Percentiles rank a stretch among this genome's conserved stretches.
Conservation (phyloP, 2,329 filamentous ascomycete species). For the Claviceps monticola region DNA sequence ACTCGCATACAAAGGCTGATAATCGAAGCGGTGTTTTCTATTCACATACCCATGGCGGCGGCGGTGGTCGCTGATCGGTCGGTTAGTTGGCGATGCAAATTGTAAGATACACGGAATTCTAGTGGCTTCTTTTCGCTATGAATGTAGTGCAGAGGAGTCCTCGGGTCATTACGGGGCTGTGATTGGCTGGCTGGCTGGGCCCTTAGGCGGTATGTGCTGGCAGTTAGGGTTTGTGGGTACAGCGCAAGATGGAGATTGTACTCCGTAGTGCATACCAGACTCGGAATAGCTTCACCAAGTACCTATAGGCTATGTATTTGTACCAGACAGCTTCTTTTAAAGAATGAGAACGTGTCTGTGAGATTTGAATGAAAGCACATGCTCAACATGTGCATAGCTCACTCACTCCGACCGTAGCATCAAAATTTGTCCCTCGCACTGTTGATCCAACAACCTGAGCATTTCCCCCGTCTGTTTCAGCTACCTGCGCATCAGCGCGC, state of each 20-base stretch:
- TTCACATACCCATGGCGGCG: constrained; percentile 51
- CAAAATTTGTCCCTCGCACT: no score
- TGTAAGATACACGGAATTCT: background rate
- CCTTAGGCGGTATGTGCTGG: constrained; percentile 26
- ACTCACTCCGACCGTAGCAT: background rate
- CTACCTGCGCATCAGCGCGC: background rate
- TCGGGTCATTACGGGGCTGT: constrained; percentile 7
- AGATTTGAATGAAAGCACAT: no score
- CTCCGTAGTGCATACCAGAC: no score
- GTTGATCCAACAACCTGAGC: constrained; percentile 3
- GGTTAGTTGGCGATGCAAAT: constrained; percentile 26
- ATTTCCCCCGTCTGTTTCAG: constrained; percentile 11
- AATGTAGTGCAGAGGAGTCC: constrained; percentile 17
- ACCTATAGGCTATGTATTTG: no score
- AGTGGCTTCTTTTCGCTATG: constrained; percentile 18
- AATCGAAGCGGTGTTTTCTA: constrained; percentile 13
- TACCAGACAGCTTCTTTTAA: no score
- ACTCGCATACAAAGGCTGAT: constrained; percentile 37
- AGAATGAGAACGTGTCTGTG: no score
- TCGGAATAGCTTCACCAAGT: no score
- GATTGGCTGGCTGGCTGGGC: constrained; percentile 5
- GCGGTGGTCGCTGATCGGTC: constrained; percentile 20
- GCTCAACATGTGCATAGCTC: no score
- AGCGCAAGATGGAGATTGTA: no score
- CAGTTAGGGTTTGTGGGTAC: constrained; percentile 27